Conservation (phyloP, 495 filamentous ascomycete species). For the Xylaria curta region DNA sequence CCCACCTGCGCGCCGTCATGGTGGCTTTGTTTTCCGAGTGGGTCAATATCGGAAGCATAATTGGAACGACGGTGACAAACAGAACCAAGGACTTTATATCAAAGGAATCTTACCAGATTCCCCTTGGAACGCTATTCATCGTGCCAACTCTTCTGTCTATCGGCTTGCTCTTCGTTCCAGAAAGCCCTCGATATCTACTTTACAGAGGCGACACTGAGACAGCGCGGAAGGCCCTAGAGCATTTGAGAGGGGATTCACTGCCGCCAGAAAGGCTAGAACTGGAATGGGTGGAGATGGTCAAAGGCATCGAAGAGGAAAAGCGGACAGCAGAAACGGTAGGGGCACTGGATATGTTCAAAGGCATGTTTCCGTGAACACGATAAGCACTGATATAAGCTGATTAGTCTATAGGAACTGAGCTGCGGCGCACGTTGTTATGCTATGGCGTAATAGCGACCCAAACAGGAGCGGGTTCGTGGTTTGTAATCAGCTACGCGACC, state of each 20-base stretch:
- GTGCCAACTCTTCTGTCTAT: constrained; percentile 54
- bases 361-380: constrained; percentile 4
- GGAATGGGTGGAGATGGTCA: constrained; percentile 47
- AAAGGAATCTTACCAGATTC: constrained; percentile 56
- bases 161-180: constrained; percentile 60
- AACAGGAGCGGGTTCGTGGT: constrained; percentile 47
- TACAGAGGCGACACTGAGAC: constrained; percentile 41
- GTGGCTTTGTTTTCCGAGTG: constrained; percentile 56
- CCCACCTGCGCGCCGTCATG: constrained; percentile 48
- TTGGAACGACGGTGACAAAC: constrained; percentile 56
- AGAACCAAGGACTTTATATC: constrained; percentile 40
- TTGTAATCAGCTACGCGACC: constrained; percentile 50
- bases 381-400: neutral
- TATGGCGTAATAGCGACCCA: constrained; percentile 46
- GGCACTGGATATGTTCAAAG: constrained; percentile 45
- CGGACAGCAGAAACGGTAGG: constrained; percentile 39
- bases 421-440: constrained; percentile 48
- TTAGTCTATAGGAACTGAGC: constrained; percentile 37
- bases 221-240: constrained; percentile 40
- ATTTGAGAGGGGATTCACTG: constrained; percentile 38
- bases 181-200: constrained; percentile 59
- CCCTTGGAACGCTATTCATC: constrained; percentile 59
- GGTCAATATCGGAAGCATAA: constrained; percentile 57
- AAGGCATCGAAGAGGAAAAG: constrained; percentile 48
- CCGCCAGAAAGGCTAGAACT: constrained; percentile 41